phyloP scores from a whole-genome alignment of 148 eudicot species.

The Spergularia bocconei region DNA sequence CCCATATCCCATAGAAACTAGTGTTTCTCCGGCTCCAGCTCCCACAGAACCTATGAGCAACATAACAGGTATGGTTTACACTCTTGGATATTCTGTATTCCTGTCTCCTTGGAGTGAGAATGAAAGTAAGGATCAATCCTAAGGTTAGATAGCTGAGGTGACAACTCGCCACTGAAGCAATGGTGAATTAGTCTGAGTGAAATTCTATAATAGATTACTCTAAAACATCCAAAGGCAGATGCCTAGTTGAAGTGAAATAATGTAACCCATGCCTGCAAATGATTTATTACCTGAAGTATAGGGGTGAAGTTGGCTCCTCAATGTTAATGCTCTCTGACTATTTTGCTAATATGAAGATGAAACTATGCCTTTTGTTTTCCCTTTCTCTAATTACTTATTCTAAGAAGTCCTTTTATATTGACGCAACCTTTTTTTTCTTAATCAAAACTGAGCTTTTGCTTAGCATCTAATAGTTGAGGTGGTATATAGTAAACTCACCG shows the following conservation, averaged over 20 bases:
- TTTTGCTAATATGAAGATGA: too few relatives aligned
- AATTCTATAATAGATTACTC: not conserved
- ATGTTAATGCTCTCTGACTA: not conserved
- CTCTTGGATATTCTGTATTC: not conserved
- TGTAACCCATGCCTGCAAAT: not conserved
- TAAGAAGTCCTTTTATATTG: too few relatives aligned
- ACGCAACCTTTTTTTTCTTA: too few relatives aligned
- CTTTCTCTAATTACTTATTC: too few relatives aligned
- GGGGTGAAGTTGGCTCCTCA: not conserved
- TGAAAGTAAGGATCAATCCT: not conserved
- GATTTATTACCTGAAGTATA: not conserved
- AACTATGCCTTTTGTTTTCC: too few relatives aligned
- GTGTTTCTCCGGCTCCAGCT: slow-evolving; percentile 53
- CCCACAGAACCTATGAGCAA: slow-evolving; percentile 47
- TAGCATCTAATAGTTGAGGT: too few relatives aligned
- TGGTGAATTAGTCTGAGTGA: not conserved
- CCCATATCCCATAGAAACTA: slow-evolving; percentile 52
- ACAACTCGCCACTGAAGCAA: not conserved
- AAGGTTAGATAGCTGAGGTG: not conserved
- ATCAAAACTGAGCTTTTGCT: too few relatives aligned
- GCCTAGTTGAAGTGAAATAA: not conserved
- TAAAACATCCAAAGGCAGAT: not conserved
- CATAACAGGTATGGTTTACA: slow-evolving; percentile 42
- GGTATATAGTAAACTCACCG: too few relatives aligned
- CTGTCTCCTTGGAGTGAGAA: not conserved